Conservation (phyloP, 2,329 filamentous ascomycete species). For the Aspergillus glaucus region DNA sequence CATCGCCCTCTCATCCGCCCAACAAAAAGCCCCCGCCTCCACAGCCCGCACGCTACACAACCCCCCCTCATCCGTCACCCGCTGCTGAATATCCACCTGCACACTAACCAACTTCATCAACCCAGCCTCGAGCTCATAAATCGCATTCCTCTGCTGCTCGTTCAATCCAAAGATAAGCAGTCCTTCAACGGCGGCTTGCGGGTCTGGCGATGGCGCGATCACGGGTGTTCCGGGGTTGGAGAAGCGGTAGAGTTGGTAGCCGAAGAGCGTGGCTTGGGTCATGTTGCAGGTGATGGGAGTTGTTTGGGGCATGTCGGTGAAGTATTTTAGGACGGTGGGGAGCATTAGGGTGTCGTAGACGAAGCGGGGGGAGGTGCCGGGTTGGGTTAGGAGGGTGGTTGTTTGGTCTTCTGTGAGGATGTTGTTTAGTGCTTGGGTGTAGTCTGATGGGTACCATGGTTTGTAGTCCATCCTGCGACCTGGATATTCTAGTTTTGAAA, state of each 20-base stretch:
- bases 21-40: conserved; percentile 22
- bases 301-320: conserved; percentile 13
- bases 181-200: conserved; percentile 16
- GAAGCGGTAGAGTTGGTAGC: conserved; percentile 19
- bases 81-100: conserved; percentile 15
- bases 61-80: conserved; percentile 5
- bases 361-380: conserved; percentile 18
- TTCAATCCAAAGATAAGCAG: conserved; percentile 22
- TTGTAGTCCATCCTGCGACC: conserved; percentile 16
- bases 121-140: conserved; percentile 20
- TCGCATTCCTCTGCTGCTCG: conserved; percentile 15
- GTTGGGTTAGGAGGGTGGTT: conserved; percentile 9
- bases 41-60: conserved; percentile 10
- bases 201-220: conserved; percentile 15
- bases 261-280: conserved; percentile 20
- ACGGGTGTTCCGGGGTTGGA: conserved; percentile 14
- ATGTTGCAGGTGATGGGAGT: conserved; percentile 17
- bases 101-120: conserved; percentile 14
- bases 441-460: conserved; percentile 19
- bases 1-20: conserved; percentile 7
- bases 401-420: conserved; percentile 16
- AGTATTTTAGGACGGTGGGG: conserved; percentile 24
- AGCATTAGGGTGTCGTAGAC: conserved; percentile 26
- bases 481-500: too few species aligned
- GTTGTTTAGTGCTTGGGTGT: conserved; percentile 16